Evolutionary conservation across 352 stramenopile species (phyloP), one percentile per base, ranked within the genome.

Genomic region (Achlya hypogyna): DNA sequence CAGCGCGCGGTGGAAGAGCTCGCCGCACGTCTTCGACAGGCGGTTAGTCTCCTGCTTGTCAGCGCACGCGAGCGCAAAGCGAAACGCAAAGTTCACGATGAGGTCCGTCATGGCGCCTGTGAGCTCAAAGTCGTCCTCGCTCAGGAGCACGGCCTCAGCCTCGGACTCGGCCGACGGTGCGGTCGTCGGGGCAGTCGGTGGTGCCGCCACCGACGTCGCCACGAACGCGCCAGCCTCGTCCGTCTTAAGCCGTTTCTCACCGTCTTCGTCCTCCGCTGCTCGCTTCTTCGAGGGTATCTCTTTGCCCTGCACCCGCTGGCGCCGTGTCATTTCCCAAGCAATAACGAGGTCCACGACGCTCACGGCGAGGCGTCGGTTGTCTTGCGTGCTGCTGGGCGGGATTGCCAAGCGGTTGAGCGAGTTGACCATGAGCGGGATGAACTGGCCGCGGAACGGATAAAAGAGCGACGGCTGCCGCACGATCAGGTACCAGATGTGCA

Each of bases 401-500:
- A 98, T 91, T n/a, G 94, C 96, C 32, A 99, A 73, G 23, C 91
- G 86, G 53, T 95, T 98, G 16, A 99, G 75, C 38, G 90, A 98
- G 59, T 97, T 97, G 6, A 98, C 87, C 91, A 99, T 98, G 8
- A 98, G 87, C 28, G 91, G 84, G 22, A 98, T 83, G 74, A 99
- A 98, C 60, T 97, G 84, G 35, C 77, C 79, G 35, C 94, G 87
- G 71, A 97, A 95, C 20, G 78, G 78, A 69, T 92, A 95, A 71
- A 98, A 99, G 29, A 99, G 69, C 16, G 87, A 75, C 25, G 89
- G 88, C 73, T 99, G 93, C 31, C 88, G 84, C 52, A 98, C 95
- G 67, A 99, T 96, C 31, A 97, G 81, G 52, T 98, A 96, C 93
- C 95, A 99, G 71, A 99, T 96, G 80, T 99, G 96, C 49, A 98